Conservation (phyloP, 2,329 filamentous ascomycete species). For the Neonectria coccinea region DNA sequence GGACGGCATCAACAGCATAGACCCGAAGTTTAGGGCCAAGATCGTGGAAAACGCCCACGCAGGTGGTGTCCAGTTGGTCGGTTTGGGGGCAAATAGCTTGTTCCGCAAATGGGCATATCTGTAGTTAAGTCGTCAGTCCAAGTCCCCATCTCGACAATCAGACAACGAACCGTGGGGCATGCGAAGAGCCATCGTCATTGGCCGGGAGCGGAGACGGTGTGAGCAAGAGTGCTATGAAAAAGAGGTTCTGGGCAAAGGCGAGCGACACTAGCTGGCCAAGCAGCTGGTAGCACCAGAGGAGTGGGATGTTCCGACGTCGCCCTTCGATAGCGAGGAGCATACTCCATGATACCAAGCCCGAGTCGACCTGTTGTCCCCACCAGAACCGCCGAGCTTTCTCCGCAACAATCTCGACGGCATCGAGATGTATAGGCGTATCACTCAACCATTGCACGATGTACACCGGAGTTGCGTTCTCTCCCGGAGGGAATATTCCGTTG, state of each 20-base stretch:
- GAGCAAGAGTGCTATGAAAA: constrained; percentile 69
- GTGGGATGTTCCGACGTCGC: constrained; percentile 65
- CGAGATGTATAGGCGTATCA: constrained; percentile 63
- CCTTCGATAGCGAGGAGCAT: constrained; percentile 70
- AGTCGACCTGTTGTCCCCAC: constrained; percentile 72
- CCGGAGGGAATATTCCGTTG: constrained; percentile 52
- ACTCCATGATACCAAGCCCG: constrained; percentile 66
- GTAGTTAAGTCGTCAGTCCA: constrained; percentile 15
- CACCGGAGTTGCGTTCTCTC: constrained; percentile 46
- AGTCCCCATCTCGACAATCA: constrained; percentile 13
- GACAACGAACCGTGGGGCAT: constrained; percentile 46
- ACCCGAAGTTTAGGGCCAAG: constrained; percentile 51
- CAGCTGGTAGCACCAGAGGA: constrained; percentile 66
- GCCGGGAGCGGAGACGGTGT: constrained; percentile 62
- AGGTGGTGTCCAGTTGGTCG: constrained; percentile 58
- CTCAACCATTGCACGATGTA: constrained; percentile 64
- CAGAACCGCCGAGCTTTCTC: constrained; percentile 68
- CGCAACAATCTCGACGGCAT: constrained; percentile 66
- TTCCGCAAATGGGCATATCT: constrained; percentile 45
- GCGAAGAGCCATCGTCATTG: constrained; percentile 41
- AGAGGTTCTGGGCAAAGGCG: constrained; percentile 72
- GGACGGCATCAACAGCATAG: constrained; percentile 54
- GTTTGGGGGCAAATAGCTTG: constrained; percentile 54
- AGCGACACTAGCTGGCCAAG: constrained; percentile 70
- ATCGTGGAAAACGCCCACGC: constrained; percentile 50